Evolutionary conservation across 148 eudicot genomes (phyloP).

Genomic region (Beta vulgaris): DNA sequence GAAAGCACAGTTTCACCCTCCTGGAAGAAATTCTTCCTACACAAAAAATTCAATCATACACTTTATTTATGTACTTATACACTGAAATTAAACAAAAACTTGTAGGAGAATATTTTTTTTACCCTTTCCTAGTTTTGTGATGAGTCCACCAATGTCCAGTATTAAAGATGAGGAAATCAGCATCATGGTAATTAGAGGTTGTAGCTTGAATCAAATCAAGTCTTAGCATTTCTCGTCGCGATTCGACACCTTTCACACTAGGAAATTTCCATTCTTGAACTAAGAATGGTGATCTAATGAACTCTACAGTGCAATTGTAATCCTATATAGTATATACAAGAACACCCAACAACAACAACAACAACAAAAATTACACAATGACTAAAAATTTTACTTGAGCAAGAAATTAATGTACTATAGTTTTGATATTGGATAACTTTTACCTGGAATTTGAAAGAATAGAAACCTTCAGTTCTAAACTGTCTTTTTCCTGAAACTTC

Average conservation of each 20-base stretch:
- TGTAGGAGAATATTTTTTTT: neutral
- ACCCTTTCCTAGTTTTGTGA: slow-evolving; percentile 56
- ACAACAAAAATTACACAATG: too few species aligned
- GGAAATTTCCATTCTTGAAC: slow-evolving; percentile 44
- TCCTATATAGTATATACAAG: too few species aligned
- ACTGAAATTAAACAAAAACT: neutral
- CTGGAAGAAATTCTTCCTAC: slow-evolving; percentile 54
- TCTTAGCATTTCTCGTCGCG: slow-evolving; percentile 43
- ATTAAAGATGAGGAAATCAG: slow-evolving; percentile 63
- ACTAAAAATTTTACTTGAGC: too few species aligned
- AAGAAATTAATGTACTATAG: too few species aligned
- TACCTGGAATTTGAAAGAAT: slow-evolving; percentile 54
- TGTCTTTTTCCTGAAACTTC: slow-evolving; percentile 31
- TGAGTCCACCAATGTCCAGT: slow-evolving; percentile 85
- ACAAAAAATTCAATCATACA: neutral
- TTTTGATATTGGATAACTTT: too few species aligned
- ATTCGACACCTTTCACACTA: slow-evolving; percentile 10
- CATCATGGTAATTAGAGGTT: slow-evolving; percentile 38
- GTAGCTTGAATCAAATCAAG: slow-evolving; percentile 55
- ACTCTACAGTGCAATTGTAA: slow-evolving; percentile 55
- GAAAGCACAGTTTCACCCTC: slow-evolving; percentile 50
- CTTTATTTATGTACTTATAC: neutral
- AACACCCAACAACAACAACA: too few species aligned
- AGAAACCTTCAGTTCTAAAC: slow-evolving; percentile 47
- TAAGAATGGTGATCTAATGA: slow-evolving; percentile 56